Base-by-base conservation (phyloP, 495 filamentous ascomycete species). In the Daldinia loculata region DNA sequence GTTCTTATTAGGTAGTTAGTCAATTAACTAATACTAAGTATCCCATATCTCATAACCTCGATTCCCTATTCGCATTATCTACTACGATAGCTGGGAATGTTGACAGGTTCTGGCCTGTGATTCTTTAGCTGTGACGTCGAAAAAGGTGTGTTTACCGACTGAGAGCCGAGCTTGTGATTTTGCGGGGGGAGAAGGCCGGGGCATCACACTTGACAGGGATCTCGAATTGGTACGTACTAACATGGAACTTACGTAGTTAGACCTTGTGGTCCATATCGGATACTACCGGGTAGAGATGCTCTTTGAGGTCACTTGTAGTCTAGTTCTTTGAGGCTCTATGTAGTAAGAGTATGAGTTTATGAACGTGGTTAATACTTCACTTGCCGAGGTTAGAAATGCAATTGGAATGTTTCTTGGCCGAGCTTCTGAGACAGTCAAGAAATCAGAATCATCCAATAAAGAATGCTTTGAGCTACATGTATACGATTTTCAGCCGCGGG, bases 121-220 rank as follows among this genome's bases (percentile, higher is more conserved):
- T 70, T 63, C 45, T 56, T 66, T 66, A 56, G 34, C 50, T 43
- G 73, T 77, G 75, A 77, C 75, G 73, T 77, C 67, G 73, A 52
- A 65, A 72, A 56, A 34, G 53, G 52, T 56, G 24, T 56, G 56
- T 74, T 76, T 75, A 71, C 83, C 82, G 83, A 83, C 75, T 69
- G 73, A 70, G 72, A 80, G 80, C 80, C 81, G 82, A 84, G 83
- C 83, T 84, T 85, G 83, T 85, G 83, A 85, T 80, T 79, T 80
- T 84, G 82, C 81, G 83, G 83, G 83, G 83, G 70, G 70, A 52
- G 34, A 34, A 59, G 51, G 50, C 61, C 55, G 65, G 65, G 64
- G 65, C 63, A 61, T 27, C 26, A 64, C 56, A 64, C 55, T 61
- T 43, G 60, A 50, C 64, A 68, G 56, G 70, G 70, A 64, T 63